Evolutionary conservation across 2,329 filamentous ascomycete species (phyloP).

Genomic region (Botrytis paeoniae): DNA sequence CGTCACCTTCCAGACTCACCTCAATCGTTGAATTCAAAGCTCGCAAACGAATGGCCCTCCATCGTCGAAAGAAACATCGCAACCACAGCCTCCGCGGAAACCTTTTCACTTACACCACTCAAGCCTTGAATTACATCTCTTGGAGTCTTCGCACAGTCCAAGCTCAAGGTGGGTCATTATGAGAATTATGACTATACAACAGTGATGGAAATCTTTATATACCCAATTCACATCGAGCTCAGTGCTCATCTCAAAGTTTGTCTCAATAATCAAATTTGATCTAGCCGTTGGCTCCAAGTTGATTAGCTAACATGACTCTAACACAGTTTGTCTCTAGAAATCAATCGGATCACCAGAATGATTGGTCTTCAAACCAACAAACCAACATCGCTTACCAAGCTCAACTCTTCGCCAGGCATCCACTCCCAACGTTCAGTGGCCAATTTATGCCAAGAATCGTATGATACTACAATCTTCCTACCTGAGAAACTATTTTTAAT

Average conservation of each 20-base stretch:
- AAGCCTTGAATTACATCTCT: too few relatives aligned
- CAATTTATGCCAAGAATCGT: not conserved
- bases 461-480: not conserved
- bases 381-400: not conserved
- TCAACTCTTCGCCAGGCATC: not conserved
- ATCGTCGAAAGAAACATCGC: not conserved
- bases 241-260: not conserved
- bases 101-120: not conserved
- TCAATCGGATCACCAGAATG: too few relatives aligned
- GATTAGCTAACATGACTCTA: not conserved
- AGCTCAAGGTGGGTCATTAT: not conserved
- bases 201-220: not conserved
- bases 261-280: not conserved
- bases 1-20: not conserved
- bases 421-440: not conserved
- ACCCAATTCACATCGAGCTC: not conserved
- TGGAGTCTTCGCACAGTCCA: not conserved
- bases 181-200: not conserved
- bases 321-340: not conserved
- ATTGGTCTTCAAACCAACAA: not conserved
- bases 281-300: too few relatives aligned
- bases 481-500: not conserved
- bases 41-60: not conserved
- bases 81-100: too few relatives aligned
- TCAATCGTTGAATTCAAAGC: too few relatives aligned